Percentiles rank a stretch among this genome's conserved stretches.
These are phyloP conservation scores for Candida endomychidarum DNA, from an alignment of 805 yeast genomes.

Conservation along the genomic window DNA sequence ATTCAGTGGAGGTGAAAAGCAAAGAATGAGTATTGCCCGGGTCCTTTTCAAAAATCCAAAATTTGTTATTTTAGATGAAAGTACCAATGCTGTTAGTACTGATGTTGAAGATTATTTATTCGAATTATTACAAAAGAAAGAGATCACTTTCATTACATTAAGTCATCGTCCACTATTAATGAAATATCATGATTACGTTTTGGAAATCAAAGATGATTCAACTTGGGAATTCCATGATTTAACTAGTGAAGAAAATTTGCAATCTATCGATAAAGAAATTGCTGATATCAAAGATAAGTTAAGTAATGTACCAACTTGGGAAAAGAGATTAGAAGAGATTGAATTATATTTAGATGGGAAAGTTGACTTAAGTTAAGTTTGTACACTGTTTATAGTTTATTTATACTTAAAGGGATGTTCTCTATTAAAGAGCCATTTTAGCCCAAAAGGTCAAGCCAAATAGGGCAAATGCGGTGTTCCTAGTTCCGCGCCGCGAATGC, in stretches of 20 bases:
- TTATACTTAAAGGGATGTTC: neutral
- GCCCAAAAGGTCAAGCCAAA: no score
- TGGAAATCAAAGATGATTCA: conserved; percentile 59
- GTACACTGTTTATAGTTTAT: conserved; percentile 3
- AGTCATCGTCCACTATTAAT: conserved; percentile 81
- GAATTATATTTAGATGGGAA: conserved; percentile 50
- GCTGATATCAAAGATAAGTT: conserved; percentile 62
- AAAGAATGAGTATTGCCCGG: conserved; percentile 85
- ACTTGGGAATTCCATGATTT: conserved; percentile 61
- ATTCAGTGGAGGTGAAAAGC: conserved; percentile 96
- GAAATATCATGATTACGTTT: conserved; percentile 77
- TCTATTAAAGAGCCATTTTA: neutral
- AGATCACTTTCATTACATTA: conserved; percentile 76
- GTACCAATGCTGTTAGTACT: conserved; percentile 88
- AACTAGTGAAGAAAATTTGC: conserved; percentile 64
- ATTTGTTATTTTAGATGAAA: conserved; percentile 85
- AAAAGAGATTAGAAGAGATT: conserved; percentile 57
- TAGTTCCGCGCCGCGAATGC: no score
- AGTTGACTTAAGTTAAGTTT: neutral
- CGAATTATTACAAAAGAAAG: conserved; percentile 66
- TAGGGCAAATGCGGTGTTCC: no score
- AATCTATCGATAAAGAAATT: conserved; percentile 74
- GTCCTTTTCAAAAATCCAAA: conserved; percentile 76
- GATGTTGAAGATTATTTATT: conserved; percentile 88
- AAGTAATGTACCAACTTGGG: conserved; percentile 57